These are phyloP conservation scores for Takashimella koratensis DNA, from an alignment of 1,284 basidiomycete species.

Conservation along the genomic window DNA sequence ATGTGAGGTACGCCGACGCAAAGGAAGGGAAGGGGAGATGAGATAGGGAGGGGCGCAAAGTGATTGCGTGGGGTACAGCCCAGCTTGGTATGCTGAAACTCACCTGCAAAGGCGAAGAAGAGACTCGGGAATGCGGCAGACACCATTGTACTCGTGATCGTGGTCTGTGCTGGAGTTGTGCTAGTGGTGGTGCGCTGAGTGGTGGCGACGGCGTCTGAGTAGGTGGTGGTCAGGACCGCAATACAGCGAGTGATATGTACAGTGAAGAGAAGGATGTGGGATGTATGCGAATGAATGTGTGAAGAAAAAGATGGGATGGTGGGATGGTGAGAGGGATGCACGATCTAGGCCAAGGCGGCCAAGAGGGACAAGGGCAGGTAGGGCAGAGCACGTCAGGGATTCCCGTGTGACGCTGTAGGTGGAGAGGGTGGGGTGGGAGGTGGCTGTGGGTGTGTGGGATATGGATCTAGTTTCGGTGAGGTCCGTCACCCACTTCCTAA, in stretches of 20 bases:
- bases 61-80: not conserved
- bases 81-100: not conserved
- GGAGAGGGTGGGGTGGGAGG: not conserved
- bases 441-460: no score
- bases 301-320: not conserved
- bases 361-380: not conserved
- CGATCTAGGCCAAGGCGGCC: not conserved
- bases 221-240: not conserved
- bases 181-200: not conserved
- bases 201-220: not conserved
- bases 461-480: no score
- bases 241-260: not conserved
- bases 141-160: conserved; percentile 24
- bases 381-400: no score
- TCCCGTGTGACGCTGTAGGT: not conserved
- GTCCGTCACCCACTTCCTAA: no score
- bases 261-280: not conserved
- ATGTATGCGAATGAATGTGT: not conserved
- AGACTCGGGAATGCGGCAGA: conserved; percentile 54
- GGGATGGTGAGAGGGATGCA: not conserved
- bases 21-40: not conserved
- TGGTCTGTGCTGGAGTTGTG: not conserved
- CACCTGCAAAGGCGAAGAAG: conserved; percentile 36
- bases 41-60: not conserved
- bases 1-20: not conserved